phyloP scores from a whole-genome alignment of 371 early-diverging fungal species.

The Mortierella sp. region DNA sequence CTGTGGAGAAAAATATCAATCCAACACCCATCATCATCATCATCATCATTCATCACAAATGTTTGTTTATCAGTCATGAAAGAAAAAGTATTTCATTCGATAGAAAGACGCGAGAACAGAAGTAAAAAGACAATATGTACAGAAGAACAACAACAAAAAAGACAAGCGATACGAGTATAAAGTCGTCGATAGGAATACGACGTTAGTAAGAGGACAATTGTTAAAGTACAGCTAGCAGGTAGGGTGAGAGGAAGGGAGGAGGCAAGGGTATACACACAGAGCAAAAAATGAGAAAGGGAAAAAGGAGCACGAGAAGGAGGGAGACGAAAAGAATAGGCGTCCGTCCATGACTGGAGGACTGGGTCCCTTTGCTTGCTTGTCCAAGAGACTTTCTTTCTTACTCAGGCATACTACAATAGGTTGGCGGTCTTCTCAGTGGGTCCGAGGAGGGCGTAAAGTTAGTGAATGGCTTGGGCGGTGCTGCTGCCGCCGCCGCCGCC shows the following conservation, averaged over 20 bases:
- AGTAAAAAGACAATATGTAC: neutral
- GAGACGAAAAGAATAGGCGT: neutral
- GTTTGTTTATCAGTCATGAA: neutral
- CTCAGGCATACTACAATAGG: neutral
- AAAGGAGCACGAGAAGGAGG: neutral
- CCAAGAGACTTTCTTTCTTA: too few species aligned
- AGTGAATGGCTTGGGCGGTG: slow-evolving; percentile 18
- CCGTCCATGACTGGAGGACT: neutral
- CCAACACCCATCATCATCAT: neutral
- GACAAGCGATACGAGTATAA: neutral
- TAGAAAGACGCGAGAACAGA: neutral
- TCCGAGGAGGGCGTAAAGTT: slow-evolving; percentile 24
- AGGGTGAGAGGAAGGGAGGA: neutral
- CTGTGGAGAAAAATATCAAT: neutral
- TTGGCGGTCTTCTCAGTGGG: neutral
- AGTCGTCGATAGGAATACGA: neutral
- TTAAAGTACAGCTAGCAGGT: slow-evolving; percentile 1
- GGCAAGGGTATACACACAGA: neutral
- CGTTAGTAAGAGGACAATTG: neutral
- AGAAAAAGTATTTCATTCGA: neutral
- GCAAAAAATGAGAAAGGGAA: neutral
- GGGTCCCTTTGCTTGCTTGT: too few species aligned
- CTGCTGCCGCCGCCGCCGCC: neutral
- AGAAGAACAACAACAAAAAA: neutral
- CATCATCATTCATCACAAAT: neutral